A percentile compares a stretch with the other conserved stretches of the same genome.
phyloP scores from a whole-genome alignment of 2,329 filamentous ascomycete species.

The Aspergillus ibericus region DNA sequence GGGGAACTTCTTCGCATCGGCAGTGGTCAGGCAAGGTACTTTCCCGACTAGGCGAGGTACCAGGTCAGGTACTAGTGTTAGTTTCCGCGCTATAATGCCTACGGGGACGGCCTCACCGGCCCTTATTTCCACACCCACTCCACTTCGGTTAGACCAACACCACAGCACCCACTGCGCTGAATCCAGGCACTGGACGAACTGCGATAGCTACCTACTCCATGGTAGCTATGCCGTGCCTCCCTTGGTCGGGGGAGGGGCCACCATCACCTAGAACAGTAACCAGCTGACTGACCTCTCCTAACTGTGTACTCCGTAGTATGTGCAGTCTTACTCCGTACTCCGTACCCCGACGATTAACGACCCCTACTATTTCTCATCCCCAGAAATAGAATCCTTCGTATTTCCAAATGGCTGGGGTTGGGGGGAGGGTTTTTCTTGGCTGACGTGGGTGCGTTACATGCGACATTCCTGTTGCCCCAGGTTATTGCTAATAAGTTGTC shows the following conservation, averaged over 20 bases:
- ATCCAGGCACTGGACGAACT: too few relatives aligned
- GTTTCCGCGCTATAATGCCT: neutral
- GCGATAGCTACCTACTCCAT: too few relatives aligned
- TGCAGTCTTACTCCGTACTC: too few relatives aligned
- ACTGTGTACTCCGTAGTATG: too few relatives aligned
- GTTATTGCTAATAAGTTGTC: neutral
- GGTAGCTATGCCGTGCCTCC: too few relatives aligned
- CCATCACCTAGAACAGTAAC: too few relatives aligned
- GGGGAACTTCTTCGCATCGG: neutral
- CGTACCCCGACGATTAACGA: too few relatives aligned
- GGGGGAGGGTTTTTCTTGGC: neutral
- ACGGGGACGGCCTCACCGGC: neutral
- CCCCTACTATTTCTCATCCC: neutral
- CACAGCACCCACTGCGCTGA: too few relatives aligned
- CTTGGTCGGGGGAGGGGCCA: too few relatives aligned
- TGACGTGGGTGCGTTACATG: slow-evolving; percentile 1
- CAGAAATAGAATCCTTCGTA: neutral
- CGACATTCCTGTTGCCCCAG: neutral
- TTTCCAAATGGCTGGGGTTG: neutral
- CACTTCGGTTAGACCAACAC: neutral
- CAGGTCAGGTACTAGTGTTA: neutral
- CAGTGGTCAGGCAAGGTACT: neutral
- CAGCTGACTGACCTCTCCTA: too few relatives aligned
- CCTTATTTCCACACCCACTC: neutral
- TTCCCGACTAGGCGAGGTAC: slow-evolving; percentile 3